Evolutionary conservation across 2,329 filamentous ascomycete species (phyloP), one percentile per base, ranked within the genome.

Genomic region (Colletotrichum theobromicola): DNA sequence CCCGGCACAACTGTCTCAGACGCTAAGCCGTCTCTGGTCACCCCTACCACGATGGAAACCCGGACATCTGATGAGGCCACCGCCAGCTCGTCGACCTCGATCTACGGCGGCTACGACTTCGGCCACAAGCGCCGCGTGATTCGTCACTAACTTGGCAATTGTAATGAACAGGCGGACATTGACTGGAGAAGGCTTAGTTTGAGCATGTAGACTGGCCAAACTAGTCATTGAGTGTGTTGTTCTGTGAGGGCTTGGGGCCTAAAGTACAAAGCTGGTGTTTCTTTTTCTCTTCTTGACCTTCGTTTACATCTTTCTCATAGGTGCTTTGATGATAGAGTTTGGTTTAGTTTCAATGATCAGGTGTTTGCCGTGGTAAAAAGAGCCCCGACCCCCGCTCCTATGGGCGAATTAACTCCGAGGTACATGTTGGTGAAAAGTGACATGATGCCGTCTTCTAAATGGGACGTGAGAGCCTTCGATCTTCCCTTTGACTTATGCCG

Each of bases 231-330:
- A 28, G 32, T 66, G n/a, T 24, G 16, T 18, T 35, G 6, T n/a
- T 16, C 7, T n/a, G 18, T 4, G 2, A 9, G 24, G 30, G 7
- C 16, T 15, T 12, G 35, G 13, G n/a, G 68, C n/a, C 28, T 37
- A 53, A 28, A 67, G 61, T 72, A 74, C 55, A 74, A 74, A 74
- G 42, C 21, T 50, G 37, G 18, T n/a, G 15, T 28, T 30, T 60
- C 32, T 60, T 32, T 35, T 74, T 72, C 72, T 37, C 42, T 74
- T 74, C 72, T 72, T 72, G 61, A 72, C 72, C 15, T 72, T 74
- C 72, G 9, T 72, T 74, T 62, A 67, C 61, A 67, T 62, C 24
- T 46, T 46, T 28, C 37, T 37, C 34, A 12, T 24, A 18, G 26
- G 61, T 28, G 60, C n/a, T 60, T 32, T 55, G 26, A 61, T 55